Evolutionary conservation across 164 flowering plant genomes (phyloP), one percentile per base, ranked within the genome.

Genomic region (Brasenia schreberi): DNA sequence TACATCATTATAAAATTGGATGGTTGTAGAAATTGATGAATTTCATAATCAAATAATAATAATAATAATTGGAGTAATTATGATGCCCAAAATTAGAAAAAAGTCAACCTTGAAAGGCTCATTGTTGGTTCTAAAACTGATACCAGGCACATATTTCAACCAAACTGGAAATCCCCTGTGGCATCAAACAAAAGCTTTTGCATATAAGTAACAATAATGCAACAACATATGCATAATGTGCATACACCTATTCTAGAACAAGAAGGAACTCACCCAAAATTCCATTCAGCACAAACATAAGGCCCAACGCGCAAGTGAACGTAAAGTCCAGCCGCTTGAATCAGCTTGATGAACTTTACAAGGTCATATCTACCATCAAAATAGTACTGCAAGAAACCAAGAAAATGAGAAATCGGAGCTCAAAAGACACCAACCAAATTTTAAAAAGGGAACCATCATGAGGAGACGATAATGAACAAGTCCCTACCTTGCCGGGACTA

Each of bases 211-310:
- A 49, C 16, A 9, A 49, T 33, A 49, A 49, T 49, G 12, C 56
- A 49, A 49, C 2, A 9, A 9, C 56, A 49, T 9, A 5, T 5
- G 42, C 16, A 12, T 18, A 53, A 6, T 16, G 18, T 61, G 49
- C 0, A 60, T 4, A 43, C 81, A 87, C 63, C 5, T 7, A 61
- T 61, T 61, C 10, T 18, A 61, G 19, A 18, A n/a, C 12, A 61
- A 23, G 18, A 1, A 2, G 18, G 18, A 18, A 61, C 63, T 18
- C 10, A 94, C 97, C 99, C 99, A 76, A 88, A 94, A 76, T 94
- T 94, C 99, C 99, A 94, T 73, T 94, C 97, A 23, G 96, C 99
- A 79, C 99, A 94, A 72, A 81, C 94, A 83, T 94, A 94, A 65
- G 99, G 99, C 23, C 97, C 99, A 71, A 94, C 84, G 68, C 99